phyloP scores from a whole-genome alignment of 192 early-diverging fungal species.

The Dimargaris xerosporica region DNA sequence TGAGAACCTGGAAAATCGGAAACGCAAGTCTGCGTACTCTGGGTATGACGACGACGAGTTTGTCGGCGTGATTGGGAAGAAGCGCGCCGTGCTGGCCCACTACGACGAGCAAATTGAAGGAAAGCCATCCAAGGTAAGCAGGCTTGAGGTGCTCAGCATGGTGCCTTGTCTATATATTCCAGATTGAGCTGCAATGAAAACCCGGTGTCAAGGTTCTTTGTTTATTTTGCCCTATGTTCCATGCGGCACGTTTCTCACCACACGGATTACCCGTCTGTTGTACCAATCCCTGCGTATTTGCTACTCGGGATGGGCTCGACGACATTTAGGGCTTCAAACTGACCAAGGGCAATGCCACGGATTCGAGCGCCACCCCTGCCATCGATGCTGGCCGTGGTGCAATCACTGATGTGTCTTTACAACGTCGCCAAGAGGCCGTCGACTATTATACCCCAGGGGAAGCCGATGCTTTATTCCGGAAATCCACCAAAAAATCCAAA shows the following conservation, averaged over 20 bases:
- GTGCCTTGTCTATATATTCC: too few species aligned
- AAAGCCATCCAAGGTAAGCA: too few species aligned
- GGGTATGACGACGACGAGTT: constrained; percentile 67
- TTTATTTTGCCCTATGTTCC: too few species aligned
- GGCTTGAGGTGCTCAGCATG: too few species aligned
- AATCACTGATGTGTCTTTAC: constrained; percentile 12
- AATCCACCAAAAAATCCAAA: constrained; percentile 42
- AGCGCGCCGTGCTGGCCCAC: constrained; percentile 45
- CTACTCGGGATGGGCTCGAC: too few species aligned
- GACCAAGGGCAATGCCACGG: constrained; percentile 29
- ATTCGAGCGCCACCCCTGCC: constrained; percentile 14
- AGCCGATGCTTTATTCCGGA: constrained; percentile 56
- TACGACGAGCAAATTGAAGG: constrained; percentile 56
- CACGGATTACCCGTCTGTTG: too few species aligned
- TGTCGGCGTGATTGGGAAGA: constrained; percentile 26
- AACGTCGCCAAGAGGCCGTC: constrained; percentile 39
- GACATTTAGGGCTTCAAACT: constrained; percentile 32
- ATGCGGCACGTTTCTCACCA: too few species aligned
- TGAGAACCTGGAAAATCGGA: constrained; percentile 61
- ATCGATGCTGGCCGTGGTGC: constrained; percentile 8
- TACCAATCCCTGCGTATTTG: too few species aligned
- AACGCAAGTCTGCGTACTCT: constrained; percentile 46
- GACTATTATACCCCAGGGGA: constrained; percentile 91
- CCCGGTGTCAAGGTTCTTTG: too few species aligned
- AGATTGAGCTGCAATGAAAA: too few species aligned